Base-by-base conservation (phyloP, 352 stramenopile species). In the Stramenopiles sp. region DNA sequence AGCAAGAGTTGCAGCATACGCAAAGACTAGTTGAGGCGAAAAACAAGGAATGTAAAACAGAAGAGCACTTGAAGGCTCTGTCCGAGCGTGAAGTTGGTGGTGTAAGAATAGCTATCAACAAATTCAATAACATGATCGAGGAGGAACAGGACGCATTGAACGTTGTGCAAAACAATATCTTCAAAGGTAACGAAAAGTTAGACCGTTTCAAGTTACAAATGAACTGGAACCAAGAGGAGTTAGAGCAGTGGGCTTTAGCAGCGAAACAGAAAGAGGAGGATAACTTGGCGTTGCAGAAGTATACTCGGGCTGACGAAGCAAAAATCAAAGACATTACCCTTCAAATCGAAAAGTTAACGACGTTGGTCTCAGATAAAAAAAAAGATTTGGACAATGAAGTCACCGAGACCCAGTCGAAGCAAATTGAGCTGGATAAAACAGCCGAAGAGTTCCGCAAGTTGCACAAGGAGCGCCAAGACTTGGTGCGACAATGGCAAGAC, bases 201-300 rank as follows among this genome's bases (percentile, higher is more conserved):
- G 94, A 98, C 85, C 89, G 91, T 81, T 97, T 98, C 83, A 97
- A 96, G 85, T 86, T 96, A 29, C 89, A 97, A 88, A 97, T 98
- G 91, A 97, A 98, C 87, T 97, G 92, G 92, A 98, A 98, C 85
- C 95, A 98, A 84, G 94, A 98, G 81, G 93, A 98, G 84, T 92
- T 98, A 83, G 93, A 98, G 86, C 93, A 98, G 87, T 98, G 95
- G 95, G 89, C 93, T 1, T 90, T 96, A 83, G 93, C 95, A 30
- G 91, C 92, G 27, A 93, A 93, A 82, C 95, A 98, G 83, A 98
- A 98, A 81, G 95, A 98, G 82, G 94, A 98, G 71, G 94, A 98
- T 84, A 90, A 92, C 32, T 84, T 96, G 44, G 91, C 92, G 44
- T 87, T 98, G 14, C 90, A 98, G 85, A 90, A 92, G 32, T 98